A percentile compares a stretch with the other conserved stretches of the same genome.
These are phyloP conservation scores for Cladophialophora psammophila DNA, from an alignment of 2,329 filamentous ascomycete genomes.

Conservation along the genomic window DNA sequence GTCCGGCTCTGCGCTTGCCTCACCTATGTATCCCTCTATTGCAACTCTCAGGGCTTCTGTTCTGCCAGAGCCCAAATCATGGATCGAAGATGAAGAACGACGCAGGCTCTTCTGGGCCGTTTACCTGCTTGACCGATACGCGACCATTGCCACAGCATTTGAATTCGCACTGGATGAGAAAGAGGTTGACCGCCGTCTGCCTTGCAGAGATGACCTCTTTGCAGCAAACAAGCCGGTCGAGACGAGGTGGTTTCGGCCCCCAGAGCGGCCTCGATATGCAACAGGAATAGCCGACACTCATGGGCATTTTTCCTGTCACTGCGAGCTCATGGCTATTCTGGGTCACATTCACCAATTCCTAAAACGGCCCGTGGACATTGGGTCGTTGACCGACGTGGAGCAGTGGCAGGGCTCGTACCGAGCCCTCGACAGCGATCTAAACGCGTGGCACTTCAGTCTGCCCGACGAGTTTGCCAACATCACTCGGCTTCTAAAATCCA, in stretches of 20 bases:
- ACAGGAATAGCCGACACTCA: slow-evolving; percentile 79
- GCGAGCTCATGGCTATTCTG: slow-evolving; percentile 86
- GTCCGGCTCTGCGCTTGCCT: slow-evolving; percentile 77
- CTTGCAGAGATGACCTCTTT: slow-evolving; percentile 87
- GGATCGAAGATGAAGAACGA: slow-evolving; percentile 87
- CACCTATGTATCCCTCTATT: slow-evolving; percentile 82
- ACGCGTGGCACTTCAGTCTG: slow-evolving; percentile 82
- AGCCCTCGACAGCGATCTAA: slow-evolving; percentile 79
- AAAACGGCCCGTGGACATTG: slow-evolving; percentile 88
- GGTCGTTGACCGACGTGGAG: slow-evolving; percentile 82
- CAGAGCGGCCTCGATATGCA: slow-evolving; percentile 65
- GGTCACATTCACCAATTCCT: slow-evolving; percentile 88
- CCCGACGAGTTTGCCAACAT: slow-evolving; percentile 86
- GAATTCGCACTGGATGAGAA: slow-evolving; percentile 89
- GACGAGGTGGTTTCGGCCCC: slow-evolving; percentile 77
- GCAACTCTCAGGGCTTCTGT: slow-evolving; percentile 88
- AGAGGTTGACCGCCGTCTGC: slow-evolving; percentile 85
- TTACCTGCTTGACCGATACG: slow-evolving; percentile 87
- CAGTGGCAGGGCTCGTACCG: slow-evolving; percentile 88
- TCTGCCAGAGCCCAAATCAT: slow-evolving; percentile 80
- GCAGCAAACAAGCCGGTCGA: slow-evolving; percentile 83
- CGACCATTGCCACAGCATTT: slow-evolving; percentile 88
- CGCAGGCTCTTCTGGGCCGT: slow-evolving; percentile 93
- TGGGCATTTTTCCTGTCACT: slow-evolving; percentile 87
- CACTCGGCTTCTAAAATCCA: slow-evolving; percentile 73